Conservation (phyloP, 129 eudicot species). For the Glebionis coronaria region DNA sequence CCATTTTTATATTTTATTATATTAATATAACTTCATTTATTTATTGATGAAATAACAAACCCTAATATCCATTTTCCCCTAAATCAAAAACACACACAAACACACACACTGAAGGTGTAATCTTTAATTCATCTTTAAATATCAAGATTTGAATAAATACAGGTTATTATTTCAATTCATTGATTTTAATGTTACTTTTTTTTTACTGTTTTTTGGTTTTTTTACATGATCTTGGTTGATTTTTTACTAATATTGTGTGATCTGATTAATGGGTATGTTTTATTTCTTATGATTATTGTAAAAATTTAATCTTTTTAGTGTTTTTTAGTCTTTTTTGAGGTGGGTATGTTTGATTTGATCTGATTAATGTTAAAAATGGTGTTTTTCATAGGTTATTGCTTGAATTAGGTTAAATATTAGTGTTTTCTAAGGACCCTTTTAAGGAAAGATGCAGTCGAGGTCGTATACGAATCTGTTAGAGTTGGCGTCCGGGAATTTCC, state of each 20-base stretch:
- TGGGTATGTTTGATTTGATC: conserved; percentile 2
- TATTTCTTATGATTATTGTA: too few relatives aligned
- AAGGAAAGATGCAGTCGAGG: conserved; percentile 60
- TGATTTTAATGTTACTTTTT: too few relatives aligned
- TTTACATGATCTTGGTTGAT: conserved; percentile 1
- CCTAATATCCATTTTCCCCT: conserved; percentile 25
- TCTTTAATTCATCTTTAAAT: conserved; percentile 9
- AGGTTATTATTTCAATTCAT: background rate
- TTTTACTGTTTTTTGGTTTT: too few relatives aligned
- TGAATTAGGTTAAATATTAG: conserved; percentile 8
- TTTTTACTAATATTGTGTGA: background rate
- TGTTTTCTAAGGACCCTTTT: background rate
- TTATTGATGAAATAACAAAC: conserved; percentile 29
- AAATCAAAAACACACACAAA: conserved; percentile 18
- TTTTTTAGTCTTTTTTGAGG: too few relatives aligned
- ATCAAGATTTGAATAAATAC: background rate
- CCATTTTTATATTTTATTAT: background rate
- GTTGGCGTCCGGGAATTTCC: conserved; percentile 71
- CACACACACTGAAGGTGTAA: background rate
- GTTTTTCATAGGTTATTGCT: conserved; percentile 22
- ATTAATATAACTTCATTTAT: conserved; percentile 19
- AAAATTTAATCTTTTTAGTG: too few relatives aligned
- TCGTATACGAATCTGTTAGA: conserved; percentile 73
- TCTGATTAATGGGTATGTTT: too few relatives aligned
- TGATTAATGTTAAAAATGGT: conserved; percentile 3